Evolutionary conservation across 2,329 filamentous ascomycete genomes (phyloP).

Genomic region (Pseudocercospora musae): DNA sequence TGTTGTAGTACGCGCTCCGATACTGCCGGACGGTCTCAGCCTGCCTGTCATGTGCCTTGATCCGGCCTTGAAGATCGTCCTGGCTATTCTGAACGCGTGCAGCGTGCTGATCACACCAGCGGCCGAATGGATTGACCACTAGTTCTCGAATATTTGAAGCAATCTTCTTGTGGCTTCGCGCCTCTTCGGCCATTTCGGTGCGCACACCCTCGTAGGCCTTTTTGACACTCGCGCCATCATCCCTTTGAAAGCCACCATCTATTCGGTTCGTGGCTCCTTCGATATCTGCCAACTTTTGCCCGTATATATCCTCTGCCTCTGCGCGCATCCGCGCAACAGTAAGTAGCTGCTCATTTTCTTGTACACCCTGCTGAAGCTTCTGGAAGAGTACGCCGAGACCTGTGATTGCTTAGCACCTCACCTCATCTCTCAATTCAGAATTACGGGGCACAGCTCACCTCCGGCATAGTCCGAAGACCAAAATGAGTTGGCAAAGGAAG

Average conservation of each 20-base stretch:
- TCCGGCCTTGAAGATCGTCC: constrained; percentile 83
- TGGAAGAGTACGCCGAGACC: constrained; percentile 88
- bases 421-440: background rate
- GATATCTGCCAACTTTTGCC: constrained; percentile 76
- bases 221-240: constrained; percentile 92
- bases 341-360: constrained; percentile 91
- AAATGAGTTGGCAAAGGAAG: constrained; percentile 90
- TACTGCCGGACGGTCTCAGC: constrained; percentile 88
- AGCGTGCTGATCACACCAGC: constrained; percentile 96
- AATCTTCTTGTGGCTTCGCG: constrained; percentile 90
- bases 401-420: constrained; percentile 29
- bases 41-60: constrained; percentile 91
- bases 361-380: constrained; percentile 93
- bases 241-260: constrained; percentile 76
- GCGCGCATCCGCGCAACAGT: constrained; percentile 90
- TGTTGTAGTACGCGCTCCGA: constrained; percentile 96
- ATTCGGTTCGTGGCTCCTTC: constrained; percentile 77
- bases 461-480: constrained; percentile 98
- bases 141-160: constrained; percentile 94
- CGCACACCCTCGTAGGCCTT: constrained; percentile 97
- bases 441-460: constrained; percentile 52
- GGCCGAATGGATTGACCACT: constrained; percentile 87
- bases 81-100: constrained; percentile 87
- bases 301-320: constrained; percentile 90
- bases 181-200: constrained; percentile 85